A percentile compares a stretch with the other conserved stretches of the same genome.
Evolutionary conservation across 2,329 filamentous ascomycete genomes (phyloP).

Genomic region (Cercospora beticola): DNA sequence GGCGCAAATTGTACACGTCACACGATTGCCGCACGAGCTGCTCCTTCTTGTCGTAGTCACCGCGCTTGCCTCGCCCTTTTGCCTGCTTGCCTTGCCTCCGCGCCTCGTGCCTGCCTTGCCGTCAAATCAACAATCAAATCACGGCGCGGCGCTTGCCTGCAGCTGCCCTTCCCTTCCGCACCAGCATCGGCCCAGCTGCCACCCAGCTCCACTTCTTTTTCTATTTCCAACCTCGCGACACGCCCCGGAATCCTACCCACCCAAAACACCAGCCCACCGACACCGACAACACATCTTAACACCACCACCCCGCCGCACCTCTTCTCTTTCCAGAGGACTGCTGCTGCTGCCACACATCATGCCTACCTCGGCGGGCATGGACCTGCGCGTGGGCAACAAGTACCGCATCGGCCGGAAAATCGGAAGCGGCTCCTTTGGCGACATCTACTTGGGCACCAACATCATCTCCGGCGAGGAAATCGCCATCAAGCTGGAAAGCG

Average conservation of each 20-base stretch:
- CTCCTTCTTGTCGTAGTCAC: background rate
- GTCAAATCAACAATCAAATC: background rate
- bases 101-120: background rate
- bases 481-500: constrained; percentile 98
- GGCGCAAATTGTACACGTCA: background rate
- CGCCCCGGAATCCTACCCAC: background rate
- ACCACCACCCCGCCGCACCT: background rate
- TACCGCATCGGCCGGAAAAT: constrained; percentile 99
- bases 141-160: background rate
- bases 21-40: background rate
- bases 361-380: constrained; percentile 46
- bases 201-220: background rate
- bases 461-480: constrained; percentile 99
- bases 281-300: background rate
- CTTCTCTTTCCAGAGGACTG: background rate
- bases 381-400: constrained; percentile 98
- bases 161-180: background rate
- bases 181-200: background rate
- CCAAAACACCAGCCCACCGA: background rate
- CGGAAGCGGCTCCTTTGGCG: constrained; percentile 93
- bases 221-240: background rate
- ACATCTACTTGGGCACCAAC: constrained; percentile 97
- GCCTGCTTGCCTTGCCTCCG: background rate
- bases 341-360: background rate
- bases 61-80: background rate